Percentiles rank a stretch among this genome's conserved stretches.
phyloP scores from a whole-genome alignment of 1,284 basidiomycete genomes.

The Somion occarium region DNA sequence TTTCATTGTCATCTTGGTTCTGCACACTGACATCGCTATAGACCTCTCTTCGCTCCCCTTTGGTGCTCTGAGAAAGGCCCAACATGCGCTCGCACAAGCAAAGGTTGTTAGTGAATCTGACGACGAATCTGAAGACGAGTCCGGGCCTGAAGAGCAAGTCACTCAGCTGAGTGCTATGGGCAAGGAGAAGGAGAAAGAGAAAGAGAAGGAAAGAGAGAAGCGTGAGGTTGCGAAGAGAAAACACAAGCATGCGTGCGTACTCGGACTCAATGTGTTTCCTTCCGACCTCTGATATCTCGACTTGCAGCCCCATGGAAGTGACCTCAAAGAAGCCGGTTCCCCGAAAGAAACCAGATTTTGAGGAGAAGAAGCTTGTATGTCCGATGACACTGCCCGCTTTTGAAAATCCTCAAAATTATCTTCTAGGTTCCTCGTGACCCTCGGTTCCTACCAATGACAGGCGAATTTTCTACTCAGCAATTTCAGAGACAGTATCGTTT shows the following conservation, averaged over 20 bases:
- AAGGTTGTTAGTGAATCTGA: conserved; percentile 28
- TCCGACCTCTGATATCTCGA: conserved; percentile 5
- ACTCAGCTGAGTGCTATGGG: conserved; percentile 17
- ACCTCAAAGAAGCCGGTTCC: conserved; percentile 87
- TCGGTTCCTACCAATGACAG: conserved; percentile 77
- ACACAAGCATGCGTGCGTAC: conserved; percentile 85
- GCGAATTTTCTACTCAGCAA: conserved; percentile 64
- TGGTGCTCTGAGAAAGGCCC: conserved; percentile 64
- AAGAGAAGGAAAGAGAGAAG: conserved; percentile 30
- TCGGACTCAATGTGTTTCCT: background rate
- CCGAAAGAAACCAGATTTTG: conserved; percentile 72
- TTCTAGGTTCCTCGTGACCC: conserved; percentile 80
- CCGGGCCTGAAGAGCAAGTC: conserved; percentile 16
- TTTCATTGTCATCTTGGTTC: conserved; percentile 6
- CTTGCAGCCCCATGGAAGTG: conserved; percentile 71
- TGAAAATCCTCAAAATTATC: background rate
- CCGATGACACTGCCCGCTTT: conserved; percentile 2
- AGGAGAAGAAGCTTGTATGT: conserved; percentile 61
- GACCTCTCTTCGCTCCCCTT: conserved; percentile 58
- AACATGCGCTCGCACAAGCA: conserved; percentile 43
- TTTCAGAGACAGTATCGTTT: conserved; percentile 81
- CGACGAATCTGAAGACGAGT: conserved; percentile 27
- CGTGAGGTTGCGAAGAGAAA: conserved; percentile 56
- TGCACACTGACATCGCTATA: conserved; percentile 17
- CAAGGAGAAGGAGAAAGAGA: conserved; percentile 26